Evolutionary conservation across 805 yeast genomes (phyloP), one percentile per base, ranked within the genome.

Genomic region (Wickerhamomyces mucosus): DNA sequence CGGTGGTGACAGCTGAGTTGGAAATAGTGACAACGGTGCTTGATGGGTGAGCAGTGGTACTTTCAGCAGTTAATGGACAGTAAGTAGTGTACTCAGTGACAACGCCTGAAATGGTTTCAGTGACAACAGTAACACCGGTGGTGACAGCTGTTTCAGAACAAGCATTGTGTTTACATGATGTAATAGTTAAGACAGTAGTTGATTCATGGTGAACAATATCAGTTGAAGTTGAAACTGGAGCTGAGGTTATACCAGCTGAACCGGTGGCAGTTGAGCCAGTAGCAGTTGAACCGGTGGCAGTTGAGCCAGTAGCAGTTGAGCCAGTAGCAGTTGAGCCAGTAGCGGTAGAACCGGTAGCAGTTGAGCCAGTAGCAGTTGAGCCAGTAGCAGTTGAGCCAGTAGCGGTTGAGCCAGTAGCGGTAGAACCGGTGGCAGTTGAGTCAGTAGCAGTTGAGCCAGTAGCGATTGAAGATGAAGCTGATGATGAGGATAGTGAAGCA

Each of bases 1-100:
- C 31, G n/a, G n/a, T n/a, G n/a, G n/a, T n/a, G n/a, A n/a, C n/a
- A 36, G 52, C 51, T 18, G 47, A 26, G 17, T 41, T 33, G 15
- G 42, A 29, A 10, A 36, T 18, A 24, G 40, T 24, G 8, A 26
- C 33, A 16, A 33, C 27, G 15, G 31, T 18, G n/a, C n/a, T n/a
- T n/a, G n/a, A n/a, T n/a, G n/a, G n/a, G n/a, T n/a, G n/a, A n/a
- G n/a, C n/a, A 6, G 15, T 14, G 10, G 18, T 14, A 15, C n/a
- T 12, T 11, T 12, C 16, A 11, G 27, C 27, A 21, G 24, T 21
- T 14, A 21, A 21, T 7, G 24, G 24, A 21, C 24, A 21, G 24
- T 21, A 21, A 10, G 16, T 25, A 7, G 24, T 21, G 24, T 21
- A 21, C 7, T 12, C 24, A 21, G 24, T 21, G 11, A 12, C 18